Evolutionary conservation across 1,139 yeast genomes (phyloP), one percentile per base, ranked within the genome.

Genomic region (Zygosaccharomyces sapae): DNA sequence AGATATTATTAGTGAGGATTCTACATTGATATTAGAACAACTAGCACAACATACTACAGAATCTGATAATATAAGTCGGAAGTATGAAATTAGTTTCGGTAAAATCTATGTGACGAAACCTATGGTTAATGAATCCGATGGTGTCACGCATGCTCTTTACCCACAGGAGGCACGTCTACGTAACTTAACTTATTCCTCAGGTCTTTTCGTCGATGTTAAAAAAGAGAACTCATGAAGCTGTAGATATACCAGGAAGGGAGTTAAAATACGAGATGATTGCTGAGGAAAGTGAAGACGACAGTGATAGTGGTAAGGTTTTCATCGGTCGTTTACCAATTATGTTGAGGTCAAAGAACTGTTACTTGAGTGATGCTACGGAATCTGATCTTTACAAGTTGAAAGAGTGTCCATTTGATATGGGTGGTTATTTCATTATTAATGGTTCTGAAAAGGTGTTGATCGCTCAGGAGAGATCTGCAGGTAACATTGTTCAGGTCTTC

Each of bases 321-420:
- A 84, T 94, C 62, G 99, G 99, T 55, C 89, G 89, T 68, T 95
- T 94, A 49, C 99, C 99, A 45, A 89, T 94, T 68, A 94, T 94
- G 99, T 77, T 94, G 63, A 79, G 97, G 62, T 89, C 97, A 47
- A 90, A 88, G 72, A 92, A 89, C 66, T 94, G 99, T 79, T 83
- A 90, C 76, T 77, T 94, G 61, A 79, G 90, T 62, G 96, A 88
- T 53, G 78, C 92, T 58, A 83, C 88, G n/a, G 98, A 92, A 61
- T 90, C 87, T 58, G 98, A 92, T 69, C 80, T 90, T 63, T 92
- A 89, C 69, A 95, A 90, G 62, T 79, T 92, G 64, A 90, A 92
- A 70, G 99, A 92, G 71, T 92, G 99, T 72, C 98, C 98, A 27
- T 92, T 87, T 69, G 99, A 92, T 76, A 92, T 89, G 92, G 99